Evolutionary conservation across 345 rosid species (phyloP).

Genomic region (Brassica rapa): DNA sequence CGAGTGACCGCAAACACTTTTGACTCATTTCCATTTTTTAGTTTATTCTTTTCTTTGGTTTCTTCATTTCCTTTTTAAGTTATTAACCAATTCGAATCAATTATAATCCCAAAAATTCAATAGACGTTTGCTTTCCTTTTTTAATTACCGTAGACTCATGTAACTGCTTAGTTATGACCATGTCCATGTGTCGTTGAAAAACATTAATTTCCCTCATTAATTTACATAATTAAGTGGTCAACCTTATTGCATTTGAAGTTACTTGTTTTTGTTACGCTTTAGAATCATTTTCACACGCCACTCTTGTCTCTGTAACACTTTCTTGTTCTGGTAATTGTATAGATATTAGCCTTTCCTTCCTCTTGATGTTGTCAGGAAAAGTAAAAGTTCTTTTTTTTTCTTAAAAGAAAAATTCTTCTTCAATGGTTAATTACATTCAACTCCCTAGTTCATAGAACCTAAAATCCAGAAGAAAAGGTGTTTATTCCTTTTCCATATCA

Average conservation of each 20-base stretch:
- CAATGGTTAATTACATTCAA: slow-evolving; percentile 14
- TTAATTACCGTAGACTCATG: not conserved
- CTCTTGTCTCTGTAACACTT: slow-evolving; percentile 13
- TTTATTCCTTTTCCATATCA: slow-evolving; percentile 20
- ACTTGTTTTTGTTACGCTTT: not conserved
- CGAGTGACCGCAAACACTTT: not conserved
- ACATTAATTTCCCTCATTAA: not conserved
- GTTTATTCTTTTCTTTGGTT: not conserved
- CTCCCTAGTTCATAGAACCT: slow-evolving; percentile 2
- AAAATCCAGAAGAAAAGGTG: not conserved
- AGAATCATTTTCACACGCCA: not conserved
- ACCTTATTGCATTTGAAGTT: not conserved
- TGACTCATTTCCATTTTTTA: slow-evolving; percentile 17
- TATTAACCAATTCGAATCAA: not conserved
- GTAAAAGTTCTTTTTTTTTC: not conserved
- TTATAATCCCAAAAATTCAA: not conserved
- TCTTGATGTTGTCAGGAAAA: slow-evolving; percentile 6
- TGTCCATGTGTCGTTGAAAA: not conserved
- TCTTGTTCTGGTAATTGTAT: slow-evolving; percentile 12
- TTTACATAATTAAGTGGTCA: not conserved
- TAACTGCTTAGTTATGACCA: not conserved
- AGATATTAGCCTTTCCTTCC: not conserved
- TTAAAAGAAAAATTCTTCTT: not conserved
- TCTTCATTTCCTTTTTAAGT: not conserved
- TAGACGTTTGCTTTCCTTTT: not conserved